Evolutionary conservation across 495 filamentous ascomycete genomes (phyloP).

Genomic region (Chaetomium tenue): DNA sequence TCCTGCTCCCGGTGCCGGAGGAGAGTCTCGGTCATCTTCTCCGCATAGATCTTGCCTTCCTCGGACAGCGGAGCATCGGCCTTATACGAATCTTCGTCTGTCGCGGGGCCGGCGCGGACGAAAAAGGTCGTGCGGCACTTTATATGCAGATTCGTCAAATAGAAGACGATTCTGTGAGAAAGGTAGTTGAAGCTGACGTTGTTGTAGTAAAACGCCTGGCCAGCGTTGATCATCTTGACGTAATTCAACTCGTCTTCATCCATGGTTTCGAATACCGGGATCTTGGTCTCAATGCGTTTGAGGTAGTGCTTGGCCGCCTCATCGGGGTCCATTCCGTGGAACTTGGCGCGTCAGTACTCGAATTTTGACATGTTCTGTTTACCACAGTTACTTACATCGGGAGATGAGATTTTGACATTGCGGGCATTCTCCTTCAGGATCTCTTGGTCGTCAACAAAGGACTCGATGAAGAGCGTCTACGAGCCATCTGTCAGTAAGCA

Average conservation of each 20-base stretch:
- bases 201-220: constrained; percentile 87
- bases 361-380: too few species aligned
- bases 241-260: constrained; percentile 89
- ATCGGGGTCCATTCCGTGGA: constrained; percentile 83
- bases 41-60: constrained; percentile 80
- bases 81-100: constrained; percentile 85
- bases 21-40: constrained; percentile 80
- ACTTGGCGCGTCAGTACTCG: constrained; percentile 52
- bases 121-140: constrained; percentile 93
- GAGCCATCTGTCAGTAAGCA: constrained; percentile 13
- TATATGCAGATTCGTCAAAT: constrained; percentile 94
- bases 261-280: constrained; percentile 97
- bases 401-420: constrained; percentile 96
- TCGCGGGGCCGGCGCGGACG: constrained; percentile 67
- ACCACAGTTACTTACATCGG: constrained; percentile 61
- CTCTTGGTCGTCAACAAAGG: constrained; percentile 83
- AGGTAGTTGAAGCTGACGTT: constrained; percentile 95
- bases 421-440: constrained; percentile 98
- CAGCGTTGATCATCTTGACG: constrained; percentile 99
- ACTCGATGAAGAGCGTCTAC: constrained; percentile 94
- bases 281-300: constrained; percentile 80
- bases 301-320: constrained; percentile 92
- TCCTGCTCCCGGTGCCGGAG: constrained; percentile 79
- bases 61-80: constrained; percentile 78
- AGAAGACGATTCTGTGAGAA: constrained; percentile 95